Evolutionary conservation across 495 filamentous ascomycete species (phyloP).

Genomic region (Penicillium crystallinum): DNA sequence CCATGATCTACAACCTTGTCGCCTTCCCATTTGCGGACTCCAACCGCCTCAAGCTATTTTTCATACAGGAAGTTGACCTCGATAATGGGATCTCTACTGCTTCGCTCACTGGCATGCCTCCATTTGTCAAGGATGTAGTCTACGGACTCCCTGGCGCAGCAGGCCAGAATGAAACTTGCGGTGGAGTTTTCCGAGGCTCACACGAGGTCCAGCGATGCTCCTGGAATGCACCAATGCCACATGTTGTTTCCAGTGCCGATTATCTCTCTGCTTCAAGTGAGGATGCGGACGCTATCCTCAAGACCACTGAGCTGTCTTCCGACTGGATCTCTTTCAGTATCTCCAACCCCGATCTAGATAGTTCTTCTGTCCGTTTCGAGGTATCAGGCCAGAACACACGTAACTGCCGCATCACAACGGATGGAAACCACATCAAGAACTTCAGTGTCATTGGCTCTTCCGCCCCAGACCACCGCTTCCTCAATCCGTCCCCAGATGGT

Average conservation of each 20-base stretch:
- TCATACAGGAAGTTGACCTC: conserved; percentile 75
- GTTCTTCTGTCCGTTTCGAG: conserved; percentile 45
- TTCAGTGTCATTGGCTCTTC: conserved; percentile 57
- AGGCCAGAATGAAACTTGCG: conserved; percentile 56
- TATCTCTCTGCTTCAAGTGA: conserved; percentile 12
- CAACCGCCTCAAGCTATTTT: conserved; percentile 80
- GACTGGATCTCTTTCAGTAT: conserved; percentile 63
- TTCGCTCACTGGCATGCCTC: conserved; percentile 64
- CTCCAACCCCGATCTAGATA: conserved; percentile 34
- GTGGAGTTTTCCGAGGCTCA: background rate
- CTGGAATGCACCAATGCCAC: conserved; percentile 64
- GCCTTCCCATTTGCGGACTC: conserved; percentile 84
- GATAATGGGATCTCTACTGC: conserved; percentile 64
- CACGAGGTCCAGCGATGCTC: conserved; percentile 50
- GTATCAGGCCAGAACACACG: conserved; percentile 63
- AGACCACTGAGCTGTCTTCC: conserved; percentile 28
- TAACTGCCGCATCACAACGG: conserved; percentile 47
- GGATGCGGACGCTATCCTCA: background rate
- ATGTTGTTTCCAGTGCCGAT: conserved; percentile 36
- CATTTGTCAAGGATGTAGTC: conserved; percentile 64
- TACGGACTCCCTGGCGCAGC: conserved; percentile 63
- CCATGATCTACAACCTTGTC: conserved; percentile 77
- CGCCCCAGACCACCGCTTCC: conserved; percentile 47
- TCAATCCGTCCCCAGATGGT: conserved; percentile 48
- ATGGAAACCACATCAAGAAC: conserved; percentile 50